Conservation (phyloP, 2,329 filamentous ascomycete genomes). For the Fusarium udum region DNA sequence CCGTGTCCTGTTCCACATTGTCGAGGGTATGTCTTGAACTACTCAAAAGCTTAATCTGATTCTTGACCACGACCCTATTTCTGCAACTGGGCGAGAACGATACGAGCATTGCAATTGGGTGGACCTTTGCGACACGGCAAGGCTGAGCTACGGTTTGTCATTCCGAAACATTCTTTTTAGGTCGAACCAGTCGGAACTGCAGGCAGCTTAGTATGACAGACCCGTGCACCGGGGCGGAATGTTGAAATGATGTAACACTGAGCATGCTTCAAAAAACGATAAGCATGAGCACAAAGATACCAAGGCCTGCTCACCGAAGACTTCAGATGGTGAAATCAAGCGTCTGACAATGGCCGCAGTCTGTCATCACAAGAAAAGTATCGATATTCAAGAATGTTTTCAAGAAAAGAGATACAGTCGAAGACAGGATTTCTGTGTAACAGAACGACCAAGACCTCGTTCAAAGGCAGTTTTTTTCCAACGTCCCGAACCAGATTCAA, state of each 20-base stretch:
- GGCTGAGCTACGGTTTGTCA: constrained; percentile 27
- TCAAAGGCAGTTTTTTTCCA: constrained; percentile 10
- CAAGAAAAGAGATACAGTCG: background rate
- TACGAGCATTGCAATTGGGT: background rate
- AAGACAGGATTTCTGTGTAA: constrained; percentile 17
- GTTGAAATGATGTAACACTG: constrained; percentile 19
- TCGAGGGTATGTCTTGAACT: constrained; percentile 31
- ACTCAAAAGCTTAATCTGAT: constrained; percentile 24
- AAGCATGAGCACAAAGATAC: constrained; percentile 3
- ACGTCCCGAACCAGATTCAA: background rate
- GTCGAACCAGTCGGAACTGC: constrained; percentile 14
- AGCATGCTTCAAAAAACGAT: constrained; percentile 8
- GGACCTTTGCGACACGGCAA: constrained; percentile 1
- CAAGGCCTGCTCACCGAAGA: constrained; percentile 22
- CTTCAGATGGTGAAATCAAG: constrained; percentile 36
- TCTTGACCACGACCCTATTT: background rate
- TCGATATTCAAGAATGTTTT: background rate
- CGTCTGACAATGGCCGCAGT: constrained; percentile 28
- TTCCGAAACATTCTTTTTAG: constrained; percentile 1
- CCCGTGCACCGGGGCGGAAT: constrained; percentile 6
- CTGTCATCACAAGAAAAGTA: constrained; percentile 14
- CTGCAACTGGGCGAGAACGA: background rate
- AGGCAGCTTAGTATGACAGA: constrained; percentile 24
- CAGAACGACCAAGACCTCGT: constrained; percentile 17
- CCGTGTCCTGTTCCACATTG: constrained; percentile 21